phyloP scores from a whole-genome alignment of 1,139 yeast species.

The Geotrichum fermentans region DNA sequence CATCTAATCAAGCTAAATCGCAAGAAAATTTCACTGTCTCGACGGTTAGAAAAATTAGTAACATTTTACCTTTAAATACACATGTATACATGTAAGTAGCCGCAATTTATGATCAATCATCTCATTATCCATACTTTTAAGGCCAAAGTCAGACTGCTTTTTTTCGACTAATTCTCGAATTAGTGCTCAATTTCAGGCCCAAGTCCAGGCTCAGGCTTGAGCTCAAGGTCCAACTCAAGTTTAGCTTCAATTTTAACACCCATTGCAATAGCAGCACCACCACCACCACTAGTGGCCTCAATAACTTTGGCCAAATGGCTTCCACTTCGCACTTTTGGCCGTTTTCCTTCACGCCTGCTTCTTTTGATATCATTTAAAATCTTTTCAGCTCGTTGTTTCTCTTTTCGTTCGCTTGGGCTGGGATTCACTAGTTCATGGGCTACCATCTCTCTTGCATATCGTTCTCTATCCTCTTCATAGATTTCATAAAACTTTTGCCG shows the following conservation, averaged over 20 bases:
- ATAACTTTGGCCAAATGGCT: constrained; percentile 8
- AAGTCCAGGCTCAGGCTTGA: no score
- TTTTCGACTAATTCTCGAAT: no score
- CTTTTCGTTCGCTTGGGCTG: constrained; percentile 25
- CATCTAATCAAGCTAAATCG: no score
- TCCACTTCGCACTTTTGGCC: constrained; percentile 2
- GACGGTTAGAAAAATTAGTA: no score
- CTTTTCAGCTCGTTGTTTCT: constrained; percentile 12
- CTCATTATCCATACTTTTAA: no score
- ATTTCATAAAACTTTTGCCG: constrained; percentile 70
- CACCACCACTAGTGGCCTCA: constrained; percentile 7
- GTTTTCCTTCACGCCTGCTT: constrained; percentile 4
- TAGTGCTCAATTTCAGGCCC: no score
- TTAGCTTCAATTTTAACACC: neutral
- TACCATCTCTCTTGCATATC: constrained; percentile 71
- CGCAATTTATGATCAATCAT: no score
- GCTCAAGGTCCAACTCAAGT: neutral
- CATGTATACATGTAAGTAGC: no score
- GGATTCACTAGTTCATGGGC: constrained; percentile 45
- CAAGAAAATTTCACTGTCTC: no score
- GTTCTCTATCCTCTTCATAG: constrained; percentile 73
- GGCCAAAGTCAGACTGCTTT: no score
- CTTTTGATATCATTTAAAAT: constrained; percentile 8
- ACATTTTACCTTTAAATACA: no score
- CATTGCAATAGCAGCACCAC: neutral